Percentiles rank a stretch among this genome's conserved stretches.
phyloP scores from a whole-genome alignment of 345 rosid species.

The Citrus medica region DNA sequence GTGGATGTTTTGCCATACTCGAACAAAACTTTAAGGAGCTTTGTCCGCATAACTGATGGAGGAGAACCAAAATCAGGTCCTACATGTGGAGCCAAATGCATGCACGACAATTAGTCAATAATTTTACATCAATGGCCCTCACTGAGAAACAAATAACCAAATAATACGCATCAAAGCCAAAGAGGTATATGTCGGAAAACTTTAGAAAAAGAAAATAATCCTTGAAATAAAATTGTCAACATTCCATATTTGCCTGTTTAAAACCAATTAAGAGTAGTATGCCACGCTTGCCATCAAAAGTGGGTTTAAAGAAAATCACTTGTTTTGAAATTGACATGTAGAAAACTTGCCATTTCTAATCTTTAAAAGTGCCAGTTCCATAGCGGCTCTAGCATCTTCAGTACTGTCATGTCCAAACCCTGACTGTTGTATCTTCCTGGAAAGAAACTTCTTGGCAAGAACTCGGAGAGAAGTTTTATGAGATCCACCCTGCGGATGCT shows the following conservation, averaged over 20 bases:
- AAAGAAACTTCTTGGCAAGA: conserved; percentile 77
- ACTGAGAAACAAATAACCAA: not conserved
- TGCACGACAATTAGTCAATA: conserved; percentile 8
- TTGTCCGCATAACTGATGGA: conserved; percentile 55
- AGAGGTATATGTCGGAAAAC: not conserved
- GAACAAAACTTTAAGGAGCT: conserved; percentile 61
- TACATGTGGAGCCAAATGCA: conserved; percentile 25
- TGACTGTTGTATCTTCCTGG: conserved; percentile 77
- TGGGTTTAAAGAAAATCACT: not conserved
- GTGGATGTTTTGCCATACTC: conserved; percentile 77
- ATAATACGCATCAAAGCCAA: not conserved
- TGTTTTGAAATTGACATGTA: not conserved
- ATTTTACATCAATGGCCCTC: not conserved
- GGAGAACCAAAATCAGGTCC: conserved; percentile 96
- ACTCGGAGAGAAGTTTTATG: conserved; percentile 80
- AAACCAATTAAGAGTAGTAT: not conserved
- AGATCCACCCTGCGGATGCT: conserved; percentile 74
- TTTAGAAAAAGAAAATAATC: not conserved
- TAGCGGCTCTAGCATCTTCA: conserved; percentile 92
- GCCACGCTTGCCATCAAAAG: not conserved
- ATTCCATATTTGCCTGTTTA: not conserved
- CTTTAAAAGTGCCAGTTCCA: conserved; percentile 86
- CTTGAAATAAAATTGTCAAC: not conserved
- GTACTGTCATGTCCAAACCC: conserved; percentile 79
- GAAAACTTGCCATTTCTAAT: conserved; percentile 62